These are phyloP conservation scores for Rehmannia glutinosa DNA, from an alignment of 257 asterid genomes.

Conservation along the genomic window DNA sequence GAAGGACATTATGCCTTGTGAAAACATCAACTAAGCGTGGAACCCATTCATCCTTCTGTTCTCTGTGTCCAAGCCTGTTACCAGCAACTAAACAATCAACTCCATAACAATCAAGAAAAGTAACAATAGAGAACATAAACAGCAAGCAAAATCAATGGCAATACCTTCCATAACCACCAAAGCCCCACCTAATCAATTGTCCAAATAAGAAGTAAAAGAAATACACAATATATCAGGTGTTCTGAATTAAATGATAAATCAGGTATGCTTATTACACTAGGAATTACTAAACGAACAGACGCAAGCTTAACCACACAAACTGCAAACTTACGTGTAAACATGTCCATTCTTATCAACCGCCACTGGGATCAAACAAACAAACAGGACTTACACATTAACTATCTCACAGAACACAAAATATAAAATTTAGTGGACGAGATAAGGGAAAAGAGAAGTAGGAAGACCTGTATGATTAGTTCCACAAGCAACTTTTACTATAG, in stretches of 20 bases:
- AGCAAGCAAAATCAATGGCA: constrained; percentile 6
- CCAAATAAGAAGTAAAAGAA: neutral
- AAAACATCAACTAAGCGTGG: constrained; percentile 88
- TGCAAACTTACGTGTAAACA: constrained; percentile 90
- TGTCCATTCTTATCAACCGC: constrained; percentile 82
- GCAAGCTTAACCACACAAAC: constrained; percentile 15
- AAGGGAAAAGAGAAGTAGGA: neutral
- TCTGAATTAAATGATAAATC: neutral
- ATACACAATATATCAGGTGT: constrained; percentile 10
- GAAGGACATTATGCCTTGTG: constrained; percentile 72
- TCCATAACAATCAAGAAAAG: constrained; percentile 14
- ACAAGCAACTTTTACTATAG: constrained; percentile 88
- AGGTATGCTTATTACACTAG: neutral
- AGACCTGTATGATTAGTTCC: constrained; percentile 96
- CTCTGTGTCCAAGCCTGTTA: constrained; percentile 94
- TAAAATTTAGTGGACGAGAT: neutral
- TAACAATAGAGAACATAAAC: neutral
- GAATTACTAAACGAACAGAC: neutral
- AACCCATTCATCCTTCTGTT: constrained; percentile 85
- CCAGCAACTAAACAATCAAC: constrained; percentile 18
- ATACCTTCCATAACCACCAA: constrained; percentile 98
- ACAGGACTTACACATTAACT: constrained; percentile 15
- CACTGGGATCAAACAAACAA: constrained; percentile 55
- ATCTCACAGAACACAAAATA: neutral
- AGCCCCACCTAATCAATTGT: constrained; percentile 77